Base-by-base conservation (phyloP, 2,329 filamentous ascomycete species). In the Madurella fahalii region DNA sequence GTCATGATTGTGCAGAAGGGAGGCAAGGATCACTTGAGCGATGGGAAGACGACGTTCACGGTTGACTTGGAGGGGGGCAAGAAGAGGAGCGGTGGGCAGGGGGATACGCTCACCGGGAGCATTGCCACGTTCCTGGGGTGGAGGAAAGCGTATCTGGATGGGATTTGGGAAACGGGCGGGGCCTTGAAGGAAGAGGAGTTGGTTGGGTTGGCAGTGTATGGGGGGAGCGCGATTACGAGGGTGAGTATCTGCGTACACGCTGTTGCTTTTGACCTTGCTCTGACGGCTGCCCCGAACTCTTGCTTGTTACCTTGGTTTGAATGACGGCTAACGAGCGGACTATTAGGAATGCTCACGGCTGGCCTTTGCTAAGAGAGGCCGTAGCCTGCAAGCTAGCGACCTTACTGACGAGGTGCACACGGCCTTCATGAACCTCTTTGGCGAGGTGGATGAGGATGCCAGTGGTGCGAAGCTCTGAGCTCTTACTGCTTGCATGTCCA, bases 1-100 rank as follows among this genome's bases (percentile, higher is more conserved):
- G 90, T 96, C 31, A 95, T 90, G 1, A 85, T 99, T 52, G 80
- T 97, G 43, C 89, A 96, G 70, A 99, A 99, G 76, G 94, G 94
- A 2, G 69, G 72, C 2, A 83, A 83, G 58, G 94, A 99, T 71
- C 84, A 87, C 61, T 89, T 99, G 57, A 90, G 86, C 2, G 89
- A 96, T 64, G 90, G 92, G 12, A 76, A 80, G 54, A 78, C 78
- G 51, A 95, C 89, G n/a, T 72, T 92, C 25, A 75, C 87, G 0
- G 88, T 86, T 25, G 91, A 96, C 63, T 73, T 92, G 2, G 74
- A 83, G 65, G 94, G 94, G 9, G 93, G 93, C 1, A 72, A 84
- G 69, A 99, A 99, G 81, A 80, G 94, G 61, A 93, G 89, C 54
- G 94, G 93, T 46, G 94, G 94, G 0, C 94, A 99, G 73, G 94